Evolutionary conservation across 2,329 filamentous ascomycete species (phyloP), one percentile per base, ranked within the genome.

Genomic region (Aspergillus unguis): DNA sequence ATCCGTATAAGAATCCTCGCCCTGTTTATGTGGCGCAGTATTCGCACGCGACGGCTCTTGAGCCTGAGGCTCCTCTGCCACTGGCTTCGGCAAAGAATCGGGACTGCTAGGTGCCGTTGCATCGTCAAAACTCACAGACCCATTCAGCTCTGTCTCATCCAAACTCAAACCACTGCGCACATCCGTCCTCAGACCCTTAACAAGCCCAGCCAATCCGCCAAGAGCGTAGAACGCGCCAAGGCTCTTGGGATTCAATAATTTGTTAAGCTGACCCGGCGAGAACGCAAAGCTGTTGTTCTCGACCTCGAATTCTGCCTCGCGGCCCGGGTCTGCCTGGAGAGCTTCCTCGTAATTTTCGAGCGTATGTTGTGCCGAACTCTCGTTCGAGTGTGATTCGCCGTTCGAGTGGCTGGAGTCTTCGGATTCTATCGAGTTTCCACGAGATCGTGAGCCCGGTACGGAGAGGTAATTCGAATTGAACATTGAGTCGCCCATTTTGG

Each of bases 211-310:
- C 5, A 92, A 67, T 44, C 89, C 89, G 50, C 89, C 89, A 2
- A 94, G 71, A 5, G 87, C 87, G 60, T 87, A 84, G 56, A 92
- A 90, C 4, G 88, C 88, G 27, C 82, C 77, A 55, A 88, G 75
- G 61, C 80, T 91, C 72, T 94, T 94, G 0, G 89, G 88, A 58
- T 92, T 92, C 47, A 91, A 77, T 5, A 94, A 74, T 72, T 92
- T 92, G 57, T 83, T 84, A 62, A 90, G 73, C 61, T 88, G 87
- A 26, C 88, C 88, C 8, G 85, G 85, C 0, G 84, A 81, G 62
- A 85, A 90, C 6, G 86, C 87, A 62, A 91, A 90, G 41, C 79
- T 83, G 68, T 88, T 90, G 61, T 86, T 76, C 43, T 84, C 77
- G 11, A 85, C 80, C 40, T 81, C 64, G 62, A 89, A 92, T 57